These are phyloP conservation scores for Penicillium silybi DNA, from an alignment of 495 filamentous ascomycete genomes.

Conservation along the genomic window DNA sequence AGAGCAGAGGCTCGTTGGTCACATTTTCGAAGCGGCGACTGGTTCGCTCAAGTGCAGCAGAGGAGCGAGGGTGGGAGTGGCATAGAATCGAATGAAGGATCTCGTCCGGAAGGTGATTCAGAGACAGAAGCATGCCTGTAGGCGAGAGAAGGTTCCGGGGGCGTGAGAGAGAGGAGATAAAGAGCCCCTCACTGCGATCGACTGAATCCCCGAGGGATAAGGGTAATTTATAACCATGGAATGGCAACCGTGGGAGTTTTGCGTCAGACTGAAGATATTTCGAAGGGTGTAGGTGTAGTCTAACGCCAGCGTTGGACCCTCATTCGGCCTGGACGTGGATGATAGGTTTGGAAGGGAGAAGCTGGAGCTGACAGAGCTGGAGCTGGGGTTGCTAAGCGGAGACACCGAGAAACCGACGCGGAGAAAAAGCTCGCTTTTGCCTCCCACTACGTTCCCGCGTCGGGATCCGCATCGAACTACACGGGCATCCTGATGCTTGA, in stretches of 20 bases:
- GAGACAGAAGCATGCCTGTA: slow-evolving; percentile 38
- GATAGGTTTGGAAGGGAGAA: neutral
- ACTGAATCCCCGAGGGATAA: neutral
- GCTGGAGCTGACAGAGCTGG: neutral
- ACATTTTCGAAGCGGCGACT: slow-evolving; percentile 62
- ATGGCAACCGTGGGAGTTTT: neutral
- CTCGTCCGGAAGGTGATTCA: slow-evolving; percentile 63
- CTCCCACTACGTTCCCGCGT: neutral
- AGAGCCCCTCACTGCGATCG: neutral
- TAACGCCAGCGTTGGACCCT: slow-evolving; percentile 10
- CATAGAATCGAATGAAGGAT: slow-evolving; percentile 66
- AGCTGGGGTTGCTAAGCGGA: neutral
- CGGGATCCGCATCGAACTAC: neutral
- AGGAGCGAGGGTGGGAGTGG: slow-evolving; percentile 49
- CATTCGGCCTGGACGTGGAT: neutral
- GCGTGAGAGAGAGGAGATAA: neutral
- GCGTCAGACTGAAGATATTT: neutral
- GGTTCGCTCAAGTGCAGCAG: slow-evolving; percentile 50
- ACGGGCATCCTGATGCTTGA: neutral
- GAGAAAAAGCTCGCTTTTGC: neutral
- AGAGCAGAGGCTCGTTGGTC: slow-evolving; percentile 67
- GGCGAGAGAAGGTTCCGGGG: neutral
- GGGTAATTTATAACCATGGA: neutral
- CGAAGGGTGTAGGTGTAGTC: neutral
- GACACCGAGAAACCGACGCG: neutral